A percentile compares a stretch with the other conserved stretches of the same genome.
Conservation (phyloP, 805 yeast genomes). For the Metschnikowia santaceciliae region DNA sequence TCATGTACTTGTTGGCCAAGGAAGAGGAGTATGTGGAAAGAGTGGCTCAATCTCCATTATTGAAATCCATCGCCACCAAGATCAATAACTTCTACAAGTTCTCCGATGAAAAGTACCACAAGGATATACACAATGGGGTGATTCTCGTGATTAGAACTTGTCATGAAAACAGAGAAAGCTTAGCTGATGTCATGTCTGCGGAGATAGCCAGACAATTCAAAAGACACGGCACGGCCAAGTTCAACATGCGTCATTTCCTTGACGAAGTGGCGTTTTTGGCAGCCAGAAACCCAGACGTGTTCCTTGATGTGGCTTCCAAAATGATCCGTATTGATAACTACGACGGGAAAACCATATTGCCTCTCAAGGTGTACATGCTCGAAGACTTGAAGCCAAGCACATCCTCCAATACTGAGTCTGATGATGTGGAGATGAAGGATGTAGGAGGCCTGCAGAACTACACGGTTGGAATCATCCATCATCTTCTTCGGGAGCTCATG, state of each 20-base stretch:
- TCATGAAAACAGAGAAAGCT: conserved; percentile 55
- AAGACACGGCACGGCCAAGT: conserved; percentile 3
- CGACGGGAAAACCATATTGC: conserved; percentile 27
- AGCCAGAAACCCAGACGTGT: conserved; percentile 47
- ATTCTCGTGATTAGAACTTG: conserved; percentile 61
- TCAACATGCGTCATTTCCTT: conserved; percentile 35
- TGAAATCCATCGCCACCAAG: conserved; percentile 45
- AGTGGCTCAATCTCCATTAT: conserved; percentile 45
- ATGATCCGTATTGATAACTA: conserved; percentile 43
- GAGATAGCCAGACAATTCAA: conserved; percentile 43
- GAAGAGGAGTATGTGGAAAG: conserved; percentile 35
- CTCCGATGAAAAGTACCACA: conserved; percentile 15
- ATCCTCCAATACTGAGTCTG: background rate
- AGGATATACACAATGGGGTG: conserved; percentile 26
- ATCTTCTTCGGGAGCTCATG: conserved; percentile 65
- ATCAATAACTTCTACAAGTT: conserved; percentile 29
- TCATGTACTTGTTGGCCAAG: conserved; percentile 52
- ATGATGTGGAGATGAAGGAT: conserved; percentile 30
- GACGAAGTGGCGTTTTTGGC: conserved; percentile 49
- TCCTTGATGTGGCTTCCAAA: conserved; percentile 42
- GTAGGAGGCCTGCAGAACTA: conserved; percentile 11
- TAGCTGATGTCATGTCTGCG: conserved; percentile 45
- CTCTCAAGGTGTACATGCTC: conserved; percentile 21
- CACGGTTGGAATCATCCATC: conserved; percentile 58
- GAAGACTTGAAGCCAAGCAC: background rate